These are phyloP conservation scores for Centrapalus pauciflorus DNA, from an alignment of 129 eudicot genomes.

Conservation along the genomic window DNA sequence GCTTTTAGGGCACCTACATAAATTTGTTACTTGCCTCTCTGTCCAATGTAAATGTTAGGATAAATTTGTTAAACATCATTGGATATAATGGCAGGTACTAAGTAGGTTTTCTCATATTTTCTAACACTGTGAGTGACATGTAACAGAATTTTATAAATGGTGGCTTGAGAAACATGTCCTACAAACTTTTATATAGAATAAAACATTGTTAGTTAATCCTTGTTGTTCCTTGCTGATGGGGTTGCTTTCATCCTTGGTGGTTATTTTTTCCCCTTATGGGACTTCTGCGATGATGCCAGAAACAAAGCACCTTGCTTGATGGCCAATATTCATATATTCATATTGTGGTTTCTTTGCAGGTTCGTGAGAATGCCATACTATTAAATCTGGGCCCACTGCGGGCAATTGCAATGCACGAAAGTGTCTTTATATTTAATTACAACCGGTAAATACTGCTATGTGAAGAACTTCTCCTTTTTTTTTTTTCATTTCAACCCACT, in stretches of 20 bases:
- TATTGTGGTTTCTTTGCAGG: constrained; percentile 35
- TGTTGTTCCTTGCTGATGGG: constrained; percentile 4
- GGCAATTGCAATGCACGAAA: constrained; percentile 93
- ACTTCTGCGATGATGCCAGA: not conserved
- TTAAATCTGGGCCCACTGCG: constrained; percentile 86
- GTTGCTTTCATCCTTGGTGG: not conserved
- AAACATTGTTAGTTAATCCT: not conserved
- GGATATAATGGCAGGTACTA: not conserved
- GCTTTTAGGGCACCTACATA: not conserved
- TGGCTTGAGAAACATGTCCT: not conserved
- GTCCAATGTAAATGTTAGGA: no score
- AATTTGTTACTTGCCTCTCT: no score
- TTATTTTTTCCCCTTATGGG: not conserved
- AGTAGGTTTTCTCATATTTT: not conserved
- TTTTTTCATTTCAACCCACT: not conserved
- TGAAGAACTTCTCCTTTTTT: constrained; percentile 8
- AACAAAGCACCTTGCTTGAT: not conserved
- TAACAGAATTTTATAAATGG: not conserved
- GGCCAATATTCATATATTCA: not conserved
- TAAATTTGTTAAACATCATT: constrained; percentile 1
- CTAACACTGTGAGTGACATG: not conserved
- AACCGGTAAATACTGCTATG: constrained; percentile 54
- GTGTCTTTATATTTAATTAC: constrained; percentile 88
- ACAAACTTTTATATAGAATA: not conserved
- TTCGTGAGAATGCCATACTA: constrained; percentile 91